Evolutionary conservation across 768 basidiomycete genomes (phyloP), one percentile per base, ranked within the genome.

Genomic region (Lactarius psammicola): DNA sequence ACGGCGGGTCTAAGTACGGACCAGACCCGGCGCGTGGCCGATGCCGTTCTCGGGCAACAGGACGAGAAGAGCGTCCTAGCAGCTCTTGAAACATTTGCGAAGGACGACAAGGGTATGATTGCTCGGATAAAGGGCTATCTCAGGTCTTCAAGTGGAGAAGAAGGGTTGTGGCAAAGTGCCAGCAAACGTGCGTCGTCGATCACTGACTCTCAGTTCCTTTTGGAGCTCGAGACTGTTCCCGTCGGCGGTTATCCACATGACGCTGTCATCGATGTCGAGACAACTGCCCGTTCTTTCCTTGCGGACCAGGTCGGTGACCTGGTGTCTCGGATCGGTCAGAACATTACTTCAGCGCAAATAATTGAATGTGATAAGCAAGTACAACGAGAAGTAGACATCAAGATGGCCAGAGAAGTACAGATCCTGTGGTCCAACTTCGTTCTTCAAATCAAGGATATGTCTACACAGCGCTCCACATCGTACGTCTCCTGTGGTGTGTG

Each of bases 151-250:
- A 13, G 20, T 10, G 28, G 42, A 23, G 23, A 60, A 31, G 40
- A 30, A n/a, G n/a, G n/a, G 1, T 26, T 55, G 28, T 54, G 57
- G 36, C 3, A 49, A 26, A 49, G 46, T 0, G 46, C 46, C 46
- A 26, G 46, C 23, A 49, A 15, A 42, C 31, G 23, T 30, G 62
- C 55, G 3, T 8, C 0, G 9, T 10, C 17, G 11, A 42, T 63
- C 0, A 7, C 49, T 0, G 63, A 70, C 17, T 11, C 20, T 2
- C 36, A 11, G 1, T 70, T 70, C 38, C 56, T 70, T 4, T 46
- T 40, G 4, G 18, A 18, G 0, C 49, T 65, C 15, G n/a, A 40
- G 18, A 18, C 56, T 11, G 40, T 62, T 20, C 33, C 42, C 1
- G 15, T 15, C 17, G 42, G 31, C 4, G 23, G 61, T 17, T 30